A percentile compares a stretch with the other conserved stretches of the same genome.
Evolutionary conservation across 345 rosid genomes (phyloP).

Genomic region (Arabidopsis arenosa): DNA sequence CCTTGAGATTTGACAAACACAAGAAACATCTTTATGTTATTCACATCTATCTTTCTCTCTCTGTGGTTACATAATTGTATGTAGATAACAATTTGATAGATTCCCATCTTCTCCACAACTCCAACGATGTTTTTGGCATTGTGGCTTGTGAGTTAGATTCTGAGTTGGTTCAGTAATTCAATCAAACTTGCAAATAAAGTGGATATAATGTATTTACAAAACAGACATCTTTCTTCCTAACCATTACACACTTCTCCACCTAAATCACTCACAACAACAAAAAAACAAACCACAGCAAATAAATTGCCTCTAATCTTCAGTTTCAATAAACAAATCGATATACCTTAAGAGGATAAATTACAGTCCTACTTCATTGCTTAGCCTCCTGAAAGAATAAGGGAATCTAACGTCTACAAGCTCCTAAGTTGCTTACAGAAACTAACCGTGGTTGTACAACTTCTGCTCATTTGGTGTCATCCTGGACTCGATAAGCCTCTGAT

Average conservation of each 20-base stretch:
- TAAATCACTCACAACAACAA: conserved; percentile 37
- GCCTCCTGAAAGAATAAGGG: conserved; percentile 76
- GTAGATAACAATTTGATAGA: conserved; percentile 2
- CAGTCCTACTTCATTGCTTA: conserved; percentile 44
- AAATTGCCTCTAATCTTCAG: conserved; percentile 31
- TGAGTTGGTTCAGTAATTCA: conserved; percentile 12
- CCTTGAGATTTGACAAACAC: conserved; percentile 58
- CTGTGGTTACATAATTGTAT: background rate
- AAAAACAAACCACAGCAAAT: conserved; percentile 35
- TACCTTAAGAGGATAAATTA: conserved; percentile 34
- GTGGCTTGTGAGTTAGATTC: background rate
- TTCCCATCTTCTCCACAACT: conserved; percentile 2
- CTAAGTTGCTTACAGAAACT: conserved; percentile 46
- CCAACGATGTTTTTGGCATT: conserved; percentile 8
- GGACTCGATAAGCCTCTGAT: conserved; percentile 9
- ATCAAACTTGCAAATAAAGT: conserved; percentile 40
- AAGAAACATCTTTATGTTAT: conserved; percentile 36
- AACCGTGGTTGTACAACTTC: conserved; percentile 40
- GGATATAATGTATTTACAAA: conserved; percentile 43
- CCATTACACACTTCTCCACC: conserved; percentile 44
- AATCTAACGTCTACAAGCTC: conserved; percentile 48
- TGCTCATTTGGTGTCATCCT: conserved; percentile 23
- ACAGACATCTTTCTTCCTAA: conserved; percentile 32
- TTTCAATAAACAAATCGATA: conserved; percentile 44
- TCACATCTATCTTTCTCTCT: conserved; percentile 30